Evolutionary conservation across 2,329 filamentous ascomycete genomes (phyloP), one percentile per base, ranked within the genome.

Genomic region (Trichophyton mentagrophytes): DNA sequence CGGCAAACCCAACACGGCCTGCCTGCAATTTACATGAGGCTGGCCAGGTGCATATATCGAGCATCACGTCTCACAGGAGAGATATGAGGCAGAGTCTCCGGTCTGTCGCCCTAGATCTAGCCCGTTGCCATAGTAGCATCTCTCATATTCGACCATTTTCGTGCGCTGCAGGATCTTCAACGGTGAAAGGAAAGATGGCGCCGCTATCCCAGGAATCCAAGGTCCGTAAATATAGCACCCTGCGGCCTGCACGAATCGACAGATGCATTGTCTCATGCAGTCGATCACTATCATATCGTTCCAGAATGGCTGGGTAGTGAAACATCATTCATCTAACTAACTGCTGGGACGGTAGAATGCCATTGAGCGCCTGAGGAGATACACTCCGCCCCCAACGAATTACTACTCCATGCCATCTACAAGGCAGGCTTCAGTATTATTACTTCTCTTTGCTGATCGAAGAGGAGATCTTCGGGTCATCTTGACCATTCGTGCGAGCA

Each of bases 371-470:
- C 73, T 86, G 27, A 77, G 81, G 66, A 70, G 75, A 40, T 86
- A 83, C 67, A 71, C 73, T 13, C 76, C 82, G n/a, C 82, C 81
- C 46, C 77, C 80, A 7, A 83, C 82, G 5, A 77, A 76, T 64
- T 86, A 82, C 73, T 74, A 78, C 64, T 74, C 77, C 57, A 78
- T 83, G 47, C 83, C 83, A 1, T 68, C 84, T 7, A 78, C 76
- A 13, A 83, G 89, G 64, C 84, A 90, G 65, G 92, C 92, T 13
- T 91, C 92, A 25, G 92, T 97, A 46, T 77, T 97, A 60, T 81
- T 97, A 57, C 80, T 97, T 59, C 81, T 97, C 1, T 96, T 93
- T 71, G 89, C 90, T 40, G 92, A 96, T 73, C 81, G 82, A 49
- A 79, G 81, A 64, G 92, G 92, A 46, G 88, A 95, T 66, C 77